A percentile compares a stretch with the other conserved stretches of the same genome.
phyloP scores from a whole-genome alignment of 495 filamentous ascomycete species.

The Aspergillus homomorphus region DNA sequence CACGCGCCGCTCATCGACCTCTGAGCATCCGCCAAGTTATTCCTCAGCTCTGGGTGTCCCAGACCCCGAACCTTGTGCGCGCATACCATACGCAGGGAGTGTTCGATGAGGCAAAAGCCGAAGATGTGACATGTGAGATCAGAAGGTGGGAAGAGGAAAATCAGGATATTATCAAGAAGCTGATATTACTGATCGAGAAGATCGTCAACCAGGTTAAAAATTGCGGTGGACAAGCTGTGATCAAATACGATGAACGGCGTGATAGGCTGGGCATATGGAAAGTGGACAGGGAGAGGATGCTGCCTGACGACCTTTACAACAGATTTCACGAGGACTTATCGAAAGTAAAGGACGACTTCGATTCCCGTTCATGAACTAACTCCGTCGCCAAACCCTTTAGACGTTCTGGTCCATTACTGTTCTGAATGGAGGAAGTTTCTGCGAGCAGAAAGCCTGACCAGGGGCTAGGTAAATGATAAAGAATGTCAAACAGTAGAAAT shows the following conservation, averaged over 20 bases:
- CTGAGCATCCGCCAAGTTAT: slow-evolving; percentile 36
- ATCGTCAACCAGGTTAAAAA: slow-evolving; percentile 33
- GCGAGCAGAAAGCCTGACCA: too few relatives aligned
- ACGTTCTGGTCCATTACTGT: too few relatives aligned
- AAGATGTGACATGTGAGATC: slow-evolving; percentile 36
- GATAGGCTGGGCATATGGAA: not conserved
- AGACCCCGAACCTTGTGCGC: slow-evolving; percentile 47
- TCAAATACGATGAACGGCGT: slow-evolving; percentile 29
- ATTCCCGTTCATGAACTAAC: too few relatives aligned
- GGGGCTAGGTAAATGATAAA: too few relatives aligned
- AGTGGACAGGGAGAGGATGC: too few relatives aligned
- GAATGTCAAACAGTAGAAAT: too few relatives aligned
- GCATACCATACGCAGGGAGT: slow-evolving; percentile 44
- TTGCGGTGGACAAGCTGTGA: slow-evolving; percentile 26
- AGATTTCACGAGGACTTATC: too few relatives aligned
- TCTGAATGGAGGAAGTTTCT: too few relatives aligned
- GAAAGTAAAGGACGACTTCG: too few relatives aligned
- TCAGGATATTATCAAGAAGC: slow-evolving; percentile 27
- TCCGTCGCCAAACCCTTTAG: too few relatives aligned
- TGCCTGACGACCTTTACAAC: too few relatives aligned
- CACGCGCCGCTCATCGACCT: slow-evolving; percentile 34
- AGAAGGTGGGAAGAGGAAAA: slow-evolving; percentile 38
- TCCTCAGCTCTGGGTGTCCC: slow-evolving; percentile 50
- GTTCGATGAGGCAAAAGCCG: slow-evolving; percentile 35
- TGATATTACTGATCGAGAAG: slow-evolving; percentile 34